phyloP scores from a whole-genome alignment of 768 basidiomycete genomes.

The Paxillus involutus region DNA sequence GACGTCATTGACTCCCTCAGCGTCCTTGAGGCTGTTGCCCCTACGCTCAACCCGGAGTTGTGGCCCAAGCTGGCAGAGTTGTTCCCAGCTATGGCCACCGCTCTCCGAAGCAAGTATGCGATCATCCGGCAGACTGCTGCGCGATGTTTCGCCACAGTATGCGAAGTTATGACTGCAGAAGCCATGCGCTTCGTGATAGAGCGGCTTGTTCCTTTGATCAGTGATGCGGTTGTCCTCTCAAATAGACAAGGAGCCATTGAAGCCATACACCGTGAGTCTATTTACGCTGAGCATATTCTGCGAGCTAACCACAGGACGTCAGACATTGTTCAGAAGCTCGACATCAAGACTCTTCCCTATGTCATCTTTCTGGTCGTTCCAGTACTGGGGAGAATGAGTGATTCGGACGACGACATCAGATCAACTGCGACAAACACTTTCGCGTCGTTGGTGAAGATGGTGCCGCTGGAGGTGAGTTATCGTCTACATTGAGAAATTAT shows the following conservation, averaged over 20 bases:
- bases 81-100: slow-evolving; percentile 74
- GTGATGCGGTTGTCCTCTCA: slow-evolving; percentile 68
- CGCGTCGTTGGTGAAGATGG: slow-evolving; percentile 96
- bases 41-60: slow-evolving; percentile 69
- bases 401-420: slow-evolving; percentile 87
- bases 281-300: neutral
- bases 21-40: slow-evolving; percentile 79
- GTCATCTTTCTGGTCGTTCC: slow-evolving; percentile 97
- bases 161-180: slow-evolving; percentile 79
- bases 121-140: slow-evolving; percentile 90
- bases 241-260: slow-evolving; percentile 92
- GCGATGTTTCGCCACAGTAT: slow-evolving; percentile 83
- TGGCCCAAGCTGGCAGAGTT: slow-evolving; percentile 67
- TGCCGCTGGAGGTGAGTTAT: slow-evolving; percentile 82
- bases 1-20: slow-evolving; percentile 92
- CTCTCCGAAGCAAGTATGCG: slow-evolving; percentile 83
- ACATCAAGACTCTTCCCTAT: slow-evolving; percentile 94
- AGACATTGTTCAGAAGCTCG: slow-evolving; percentile 92
- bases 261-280: slow-evolving; percentile 82
- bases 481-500: neutral
- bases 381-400: slow-evolving; percentile 96
- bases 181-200: slow-evolving; percentile 93
- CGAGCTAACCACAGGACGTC: slow-evolving; percentile 12
- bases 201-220: slow-evolving; percentile 74
- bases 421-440: slow-evolving; percentile 97